Evolutionary conservation across 805 yeast species (phyloP).

Genomic region (Candida xyloterini): DNA sequence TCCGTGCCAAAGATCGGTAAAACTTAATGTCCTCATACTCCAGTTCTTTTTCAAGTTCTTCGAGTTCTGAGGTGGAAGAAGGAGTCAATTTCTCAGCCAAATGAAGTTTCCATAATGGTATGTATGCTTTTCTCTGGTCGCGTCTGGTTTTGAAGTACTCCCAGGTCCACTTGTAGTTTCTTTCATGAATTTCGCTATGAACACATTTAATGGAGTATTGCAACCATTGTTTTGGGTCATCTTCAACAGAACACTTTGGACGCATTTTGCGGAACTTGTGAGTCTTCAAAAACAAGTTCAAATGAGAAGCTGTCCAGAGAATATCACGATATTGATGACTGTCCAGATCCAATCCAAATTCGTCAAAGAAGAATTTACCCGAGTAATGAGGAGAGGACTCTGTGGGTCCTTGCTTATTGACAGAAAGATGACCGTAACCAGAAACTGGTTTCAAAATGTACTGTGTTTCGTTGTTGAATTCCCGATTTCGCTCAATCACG

Average conservation of each 20-base stretch:
- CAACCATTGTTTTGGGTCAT: slow-evolving; percentile 81
- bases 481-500: slow-evolving; percentile 36
- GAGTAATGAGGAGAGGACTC: slow-evolving; percentile 64
- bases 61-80: slow-evolving; percentile 38
- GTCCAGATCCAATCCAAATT: slow-evolving; percentile 83
- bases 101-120: slow-evolving; percentile 62
- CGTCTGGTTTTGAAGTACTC: slow-evolving; percentile 67
- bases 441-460: slow-evolving; percentile 81
- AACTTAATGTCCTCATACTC: slow-evolving; percentile 78
- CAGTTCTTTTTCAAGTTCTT: slow-evolving; percentile 55
- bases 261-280: slow-evolving; percentile 68
- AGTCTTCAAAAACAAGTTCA: slow-evolving; percentile 75
- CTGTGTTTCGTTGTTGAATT: slow-evolving; percentile 37
- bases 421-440: slow-evolving; percentile 77
- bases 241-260: slow-evolving; percentile 53
- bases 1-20: slow-evolving; percentile 76
- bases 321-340: slow-evolving; percentile 81
- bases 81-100: slow-evolving; percentile 36
- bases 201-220: slow-evolving; percentile 76
- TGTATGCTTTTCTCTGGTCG: slow-evolving; percentile 67
- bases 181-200: slow-evolving; percentile 74
- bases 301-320: slow-evolving; percentile 74
- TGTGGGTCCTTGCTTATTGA: slow-evolving; percentile 77
- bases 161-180: slow-evolving; percentile 86
- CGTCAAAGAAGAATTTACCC: slow-evolving; percentile 77